These are phyloP conservation scores for Nicotiana sylvestris DNA, from an alignment of 257 asterid species.

Conservation along the genomic window DNA sequence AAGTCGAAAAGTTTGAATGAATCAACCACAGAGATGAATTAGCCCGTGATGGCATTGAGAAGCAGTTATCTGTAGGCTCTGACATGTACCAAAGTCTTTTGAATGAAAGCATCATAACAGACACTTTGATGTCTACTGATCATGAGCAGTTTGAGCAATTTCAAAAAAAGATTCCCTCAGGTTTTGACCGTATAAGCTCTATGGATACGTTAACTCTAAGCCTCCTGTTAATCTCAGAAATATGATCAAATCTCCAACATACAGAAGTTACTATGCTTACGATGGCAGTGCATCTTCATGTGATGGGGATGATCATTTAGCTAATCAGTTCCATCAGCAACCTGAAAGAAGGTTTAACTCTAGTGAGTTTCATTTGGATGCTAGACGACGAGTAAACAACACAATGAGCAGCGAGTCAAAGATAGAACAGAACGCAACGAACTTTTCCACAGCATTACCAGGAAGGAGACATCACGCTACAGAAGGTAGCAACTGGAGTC, in stretches of 20 bases:
- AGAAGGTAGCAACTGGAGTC: constrained; percentile 30
- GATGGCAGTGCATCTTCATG: constrained; percentile 70
- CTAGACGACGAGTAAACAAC: constrained; percentile 21
- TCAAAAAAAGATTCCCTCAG: constrained; percentile 19
- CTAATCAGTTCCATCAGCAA: constrained; percentile 26
- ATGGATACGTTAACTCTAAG: constrained; percentile 31
- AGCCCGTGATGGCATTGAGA: constrained; percentile 18
- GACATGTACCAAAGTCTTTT: constrained; percentile 22
- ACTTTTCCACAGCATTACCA: constrained; percentile 19
- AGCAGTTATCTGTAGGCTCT: constrained; percentile 13
- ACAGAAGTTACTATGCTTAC: constrained; percentile 42
- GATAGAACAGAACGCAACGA: constrained; percentile 23
- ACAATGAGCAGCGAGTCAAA: constrained; percentile 26
- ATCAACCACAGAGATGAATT: constrained; percentile 20
- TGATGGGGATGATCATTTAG: constrained; percentile 48
- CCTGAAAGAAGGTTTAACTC: constrained; percentile 25
- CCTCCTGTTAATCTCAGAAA: constrained; percentile 18
- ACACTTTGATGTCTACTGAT: constrained; percentile 32
- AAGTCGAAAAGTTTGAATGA: neutral
- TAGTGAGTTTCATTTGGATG: constrained; percentile 21
- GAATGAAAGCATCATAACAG: constrained; percentile 29
- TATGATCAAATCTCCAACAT: constrained; percentile 31
- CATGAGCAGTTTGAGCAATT: constrained; percentile 30
- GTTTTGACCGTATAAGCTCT: constrained; percentile 36
- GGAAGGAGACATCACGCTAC: constrained; percentile 26